phyloP scores from a whole-genome alignment of 2,329 filamentous ascomycete genomes.

The Talaromyces amestolkiae region DNA sequence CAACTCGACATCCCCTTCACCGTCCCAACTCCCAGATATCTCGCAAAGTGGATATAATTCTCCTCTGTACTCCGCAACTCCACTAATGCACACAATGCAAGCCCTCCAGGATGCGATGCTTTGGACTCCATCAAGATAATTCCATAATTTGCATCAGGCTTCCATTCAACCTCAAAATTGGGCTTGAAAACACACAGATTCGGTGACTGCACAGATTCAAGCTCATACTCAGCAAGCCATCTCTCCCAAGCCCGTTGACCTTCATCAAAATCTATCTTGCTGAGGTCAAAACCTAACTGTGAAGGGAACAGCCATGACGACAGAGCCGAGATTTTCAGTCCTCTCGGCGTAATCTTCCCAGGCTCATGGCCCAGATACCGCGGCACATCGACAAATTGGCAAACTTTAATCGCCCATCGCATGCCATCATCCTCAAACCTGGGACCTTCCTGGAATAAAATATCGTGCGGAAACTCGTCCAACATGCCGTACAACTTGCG shows the following conservation, averaged over 20 bases:
- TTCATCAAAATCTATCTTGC: background rate
- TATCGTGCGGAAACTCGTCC: slow-evolving; percentile 6
- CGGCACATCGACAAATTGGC: slow-evolving; percentile 11
- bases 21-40: background rate
- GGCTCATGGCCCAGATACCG: background rate
- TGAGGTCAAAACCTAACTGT: background rate
- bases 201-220: background rate
- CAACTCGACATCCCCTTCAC: background rate
- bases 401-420: slow-evolving; percentile 20
- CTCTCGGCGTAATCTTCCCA: slow-evolving; percentile 2
- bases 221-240: background rate
- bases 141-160: background rate
- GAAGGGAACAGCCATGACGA: slow-evolving; percentile 4
- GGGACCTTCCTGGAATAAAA: slow-evolving; percentile 17
- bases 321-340: background rate
- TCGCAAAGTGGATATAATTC: background rate
- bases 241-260: background rate
- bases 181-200: background rate
- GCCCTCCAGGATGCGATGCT: background rate
- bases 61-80: background rate
- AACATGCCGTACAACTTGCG: slow-evolving; percentile 5
- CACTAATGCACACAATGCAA: background rate
- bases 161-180: background rate
- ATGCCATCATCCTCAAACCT: slow-evolving; percentile 20
- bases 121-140: slow-evolving; percentile 3